Conservation (phyloP, 1,284 basidiomycete species). For the Jaminaea rosea region DNA sequence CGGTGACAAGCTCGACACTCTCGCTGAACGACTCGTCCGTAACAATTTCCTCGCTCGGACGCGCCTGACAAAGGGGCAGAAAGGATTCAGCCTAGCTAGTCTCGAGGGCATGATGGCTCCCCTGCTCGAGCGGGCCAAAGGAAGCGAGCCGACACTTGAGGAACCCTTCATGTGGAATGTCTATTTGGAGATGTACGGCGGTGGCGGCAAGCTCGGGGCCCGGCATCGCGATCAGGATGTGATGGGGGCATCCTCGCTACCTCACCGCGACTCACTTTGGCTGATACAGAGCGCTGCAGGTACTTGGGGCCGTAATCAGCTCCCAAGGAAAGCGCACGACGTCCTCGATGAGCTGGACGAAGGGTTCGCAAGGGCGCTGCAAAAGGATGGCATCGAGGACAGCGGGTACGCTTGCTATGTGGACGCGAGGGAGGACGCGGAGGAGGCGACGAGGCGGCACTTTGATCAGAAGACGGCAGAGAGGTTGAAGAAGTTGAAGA, state of each 20-base stretch:
- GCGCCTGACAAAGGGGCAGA: slow-evolving; percentile 15
- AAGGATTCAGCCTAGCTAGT: slow-evolving; percentile 1
- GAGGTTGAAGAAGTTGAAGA: slow-evolving; percentile 20
- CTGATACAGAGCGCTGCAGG: slow-evolving; percentile 32
- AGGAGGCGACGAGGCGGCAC: slow-evolving; percentile 27
- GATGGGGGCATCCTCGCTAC: slow-evolving; percentile 17
- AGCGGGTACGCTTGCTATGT: slow-evolving; percentile 31
- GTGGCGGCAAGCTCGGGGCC: slow-evolving; percentile 11
- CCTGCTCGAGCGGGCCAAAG: slow-evolving; percentile 8
- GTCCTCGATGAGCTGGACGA: slow-evolving; percentile 14
- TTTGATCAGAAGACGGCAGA: slow-evolving; percentile 19
- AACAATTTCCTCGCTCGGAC: slow-evolving; percentile 40
- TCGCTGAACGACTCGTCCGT: slow-evolving; percentile 21
- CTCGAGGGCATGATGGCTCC: slow-evolving; percentile 8
- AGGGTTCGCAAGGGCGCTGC: slow-evolving; percentile 13
- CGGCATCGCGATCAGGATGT: slow-evolving; percentile 9
- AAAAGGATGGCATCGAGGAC: slow-evolving; percentile 9
- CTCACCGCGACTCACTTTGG: slow-evolving; percentile 33
- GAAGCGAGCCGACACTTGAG: not conserved
- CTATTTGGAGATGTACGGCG: slow-evolving; percentile 40
- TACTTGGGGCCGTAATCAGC: slow-evolving; percentile 7
- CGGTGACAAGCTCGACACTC: slow-evolving; percentile 34
- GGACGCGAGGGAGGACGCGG: slow-evolving; percentile 18
- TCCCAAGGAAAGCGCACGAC: slow-evolving; percentile 4
- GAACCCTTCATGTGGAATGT: slow-evolving; percentile 32